Percentiles rank a stretch among this genome's conserved stretches.
phyloP scores from a whole-genome alignment of 805 yeast genomes.

The Wickerhamiella azyma region DNA sequence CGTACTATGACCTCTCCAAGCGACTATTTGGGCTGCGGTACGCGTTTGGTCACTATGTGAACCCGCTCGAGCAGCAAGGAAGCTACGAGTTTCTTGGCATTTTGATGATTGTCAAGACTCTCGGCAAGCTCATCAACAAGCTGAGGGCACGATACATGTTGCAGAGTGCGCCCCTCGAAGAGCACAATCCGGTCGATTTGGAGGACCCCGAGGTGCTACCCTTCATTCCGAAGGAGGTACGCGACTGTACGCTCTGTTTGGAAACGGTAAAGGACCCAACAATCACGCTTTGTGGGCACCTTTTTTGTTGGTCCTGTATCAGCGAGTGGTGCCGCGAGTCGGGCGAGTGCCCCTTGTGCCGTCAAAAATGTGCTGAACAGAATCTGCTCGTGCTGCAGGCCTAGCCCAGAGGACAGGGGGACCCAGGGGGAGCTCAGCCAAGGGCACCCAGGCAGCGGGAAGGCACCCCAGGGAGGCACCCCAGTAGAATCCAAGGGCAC shows the following conservation, averaged over 20 bases:
- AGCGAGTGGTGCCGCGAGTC: conserved; percentile 79
- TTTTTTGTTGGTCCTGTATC: conserved; percentile 86
- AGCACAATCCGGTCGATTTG: conserved; percentile 26
- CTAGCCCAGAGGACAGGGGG: too few species aligned
- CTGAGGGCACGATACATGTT: conserved; percentile 9
- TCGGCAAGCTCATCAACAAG: conserved; percentile 12
- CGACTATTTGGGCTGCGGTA: conserved; percentile 70
- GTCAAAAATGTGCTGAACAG: conserved; percentile 54
- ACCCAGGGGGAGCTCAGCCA: too few species aligned
- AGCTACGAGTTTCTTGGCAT: conserved; percentile 59
- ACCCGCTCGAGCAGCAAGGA: conserved; percentile 22
- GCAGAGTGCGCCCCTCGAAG: conserved; percentile 11
- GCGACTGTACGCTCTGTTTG: conserved; percentile 76
- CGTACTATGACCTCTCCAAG: conserved; percentile 65
- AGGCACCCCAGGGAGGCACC: too few species aligned
- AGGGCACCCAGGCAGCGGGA: too few species aligned
- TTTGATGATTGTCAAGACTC: conserved; percentile 24
- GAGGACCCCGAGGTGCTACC: conserved; percentile 44
- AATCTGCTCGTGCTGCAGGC: conserved; percentile 43
- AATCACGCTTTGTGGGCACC: conserved; percentile 80
- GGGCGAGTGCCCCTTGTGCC: conserved; percentile 84
- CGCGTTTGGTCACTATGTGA: conserved; percentile 29
- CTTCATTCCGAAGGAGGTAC: conserved; percentile 53
- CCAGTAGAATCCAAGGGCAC: too few species aligned
- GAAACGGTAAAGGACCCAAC: conserved; percentile 71